Evolutionary conservation across 495 filamentous ascomycete species (phyloP).

Genomic region (Penicillium lagena): DNA sequence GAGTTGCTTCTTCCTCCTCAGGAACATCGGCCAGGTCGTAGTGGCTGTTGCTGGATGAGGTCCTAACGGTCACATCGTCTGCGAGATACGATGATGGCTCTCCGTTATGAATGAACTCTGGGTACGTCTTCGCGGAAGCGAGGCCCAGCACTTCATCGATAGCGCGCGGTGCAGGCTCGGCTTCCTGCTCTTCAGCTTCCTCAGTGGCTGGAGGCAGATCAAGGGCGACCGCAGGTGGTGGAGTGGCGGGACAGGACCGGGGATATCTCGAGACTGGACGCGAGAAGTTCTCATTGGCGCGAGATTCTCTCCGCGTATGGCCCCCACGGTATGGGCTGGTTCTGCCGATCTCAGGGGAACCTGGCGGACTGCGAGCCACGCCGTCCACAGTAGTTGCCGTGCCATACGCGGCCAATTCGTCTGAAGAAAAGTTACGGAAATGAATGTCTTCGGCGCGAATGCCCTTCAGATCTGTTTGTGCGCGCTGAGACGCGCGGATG

Average conservation of each 20-base stretch:
- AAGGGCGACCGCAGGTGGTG: constrained; percentile 23
- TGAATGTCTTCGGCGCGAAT: constrained; percentile 60
- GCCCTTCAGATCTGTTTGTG: constrained; percentile 52
- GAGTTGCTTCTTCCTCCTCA: constrained; percentile 58
- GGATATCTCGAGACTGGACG: constrained; percentile 37
- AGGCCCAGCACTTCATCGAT: constrained; percentile 41
- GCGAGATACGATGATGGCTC: constrained; percentile 18
- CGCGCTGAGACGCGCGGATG: constrained; percentile 60
- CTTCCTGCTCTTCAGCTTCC: neutral
- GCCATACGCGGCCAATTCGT: constrained; percentile 27
- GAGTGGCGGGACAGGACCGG: constrained; percentile 19
- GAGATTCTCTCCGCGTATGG: constrained; percentile 24
- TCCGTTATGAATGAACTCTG: constrained; percentile 25
- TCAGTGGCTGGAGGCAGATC: constrained; percentile 27
- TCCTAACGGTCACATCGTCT: constrained; percentile 41
- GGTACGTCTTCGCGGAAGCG: constrained; percentile 19
- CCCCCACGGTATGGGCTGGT: neutral
- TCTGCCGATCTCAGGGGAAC: constrained; percentile 6
- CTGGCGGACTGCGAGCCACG: constrained; percentile 13
- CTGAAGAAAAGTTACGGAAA: constrained; percentile 55
- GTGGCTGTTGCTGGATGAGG: constrained; percentile 35
- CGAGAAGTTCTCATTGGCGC: constrained; percentile 43
- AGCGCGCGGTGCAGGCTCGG: constrained; percentile 33
- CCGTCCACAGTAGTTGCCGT: constrained; percentile 20
- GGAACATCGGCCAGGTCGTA: constrained; percentile 60